Conservation (phyloP, 148 eudicot species). For the Hydrangea macrophylla region DNA sequence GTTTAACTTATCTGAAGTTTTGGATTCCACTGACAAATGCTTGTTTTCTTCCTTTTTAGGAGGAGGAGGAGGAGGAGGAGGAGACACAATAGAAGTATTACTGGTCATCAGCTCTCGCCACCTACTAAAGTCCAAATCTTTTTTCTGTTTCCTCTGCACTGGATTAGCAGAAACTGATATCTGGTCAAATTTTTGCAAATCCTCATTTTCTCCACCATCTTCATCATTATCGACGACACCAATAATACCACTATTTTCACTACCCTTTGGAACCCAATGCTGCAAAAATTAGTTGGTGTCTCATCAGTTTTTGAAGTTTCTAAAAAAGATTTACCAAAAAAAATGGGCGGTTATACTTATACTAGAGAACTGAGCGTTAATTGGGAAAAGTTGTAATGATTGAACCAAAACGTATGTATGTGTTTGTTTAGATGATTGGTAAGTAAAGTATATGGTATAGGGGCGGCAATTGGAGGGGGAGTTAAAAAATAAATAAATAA, state of each 20-base stretch:
- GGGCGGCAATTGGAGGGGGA: too few species aligned
- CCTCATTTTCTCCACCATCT: constrained; percentile 42
- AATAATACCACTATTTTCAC: constrained; percentile 17
- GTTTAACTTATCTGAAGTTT: constrained; percentile 14
- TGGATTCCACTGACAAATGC: constrained; percentile 4
- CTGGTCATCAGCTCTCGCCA: constrained; percentile 46
- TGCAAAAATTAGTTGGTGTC: constrained; percentile 25
- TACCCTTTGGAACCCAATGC: constrained; percentile 67
- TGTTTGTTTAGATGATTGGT: not conserved
- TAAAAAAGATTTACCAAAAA: not conserved
- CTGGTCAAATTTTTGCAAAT: constrained; percentile 30
- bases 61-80: too few species aligned
- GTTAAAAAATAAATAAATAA: too few species aligned
- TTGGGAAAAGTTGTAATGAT: not conserved
- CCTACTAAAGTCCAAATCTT: constrained; percentile 58
- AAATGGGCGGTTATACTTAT: not conserved
- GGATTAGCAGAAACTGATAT: constrained; percentile 62
- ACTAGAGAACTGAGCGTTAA: not conserved
- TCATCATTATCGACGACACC: constrained; percentile 25
- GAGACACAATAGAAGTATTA: constrained; percentile 18
- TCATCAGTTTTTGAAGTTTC: not conserved
- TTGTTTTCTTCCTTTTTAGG: constrained; percentile 17
- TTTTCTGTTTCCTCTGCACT: constrained; percentile 59
- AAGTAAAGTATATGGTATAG: not conserved
- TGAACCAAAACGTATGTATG: not conserved